A percentile compares a stretch with the other conserved stretches of the same genome.
Evolutionary conservation across 306 rosid species (phyloP).

Genomic region (Neltuma alba): DNA sequence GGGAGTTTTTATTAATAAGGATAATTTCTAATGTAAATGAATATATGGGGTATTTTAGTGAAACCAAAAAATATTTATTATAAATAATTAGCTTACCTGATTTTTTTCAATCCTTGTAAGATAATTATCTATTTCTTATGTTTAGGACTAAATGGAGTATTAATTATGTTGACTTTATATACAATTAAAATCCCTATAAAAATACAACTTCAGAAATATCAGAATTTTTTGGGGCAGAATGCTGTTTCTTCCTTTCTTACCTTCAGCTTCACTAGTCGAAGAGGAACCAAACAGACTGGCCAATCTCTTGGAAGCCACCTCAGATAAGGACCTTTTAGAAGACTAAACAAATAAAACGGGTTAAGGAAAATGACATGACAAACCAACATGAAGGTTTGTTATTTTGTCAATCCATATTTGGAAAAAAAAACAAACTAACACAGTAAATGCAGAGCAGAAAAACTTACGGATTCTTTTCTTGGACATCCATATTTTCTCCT

Average conservation of each 20-base stretch:
- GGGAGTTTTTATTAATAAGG: no score
- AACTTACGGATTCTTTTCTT: constrained; percentile 60
- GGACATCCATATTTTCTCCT: constrained; percentile 69
- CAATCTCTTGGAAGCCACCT: background rate
- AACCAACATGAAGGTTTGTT: background rate
- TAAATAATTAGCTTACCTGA: no score
- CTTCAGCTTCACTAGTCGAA: background rate
- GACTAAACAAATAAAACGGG: background rate
- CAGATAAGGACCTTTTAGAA: background rate
- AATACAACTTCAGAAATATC: no score
- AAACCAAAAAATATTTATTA: no score
- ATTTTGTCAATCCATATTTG: background rate
- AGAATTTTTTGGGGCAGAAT: no score
- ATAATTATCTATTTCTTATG: no score
- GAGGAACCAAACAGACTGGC: background rate
- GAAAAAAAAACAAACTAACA: background rate
- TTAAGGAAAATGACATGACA: background rate
- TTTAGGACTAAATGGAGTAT: no score
- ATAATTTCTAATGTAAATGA: no score
- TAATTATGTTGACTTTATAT: no score
- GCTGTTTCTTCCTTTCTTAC: background rate
- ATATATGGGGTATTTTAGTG: no score
- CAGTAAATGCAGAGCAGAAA: background rate
- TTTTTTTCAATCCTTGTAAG: no score
- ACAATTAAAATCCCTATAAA: no score